Percentiles rank a stretch among this genome's conserved stretches.
Evolutionary conservation across 2,329 filamentous ascomycete genomes (phyloP).

Genomic region (Reticulascus tulasneorum): DNA sequence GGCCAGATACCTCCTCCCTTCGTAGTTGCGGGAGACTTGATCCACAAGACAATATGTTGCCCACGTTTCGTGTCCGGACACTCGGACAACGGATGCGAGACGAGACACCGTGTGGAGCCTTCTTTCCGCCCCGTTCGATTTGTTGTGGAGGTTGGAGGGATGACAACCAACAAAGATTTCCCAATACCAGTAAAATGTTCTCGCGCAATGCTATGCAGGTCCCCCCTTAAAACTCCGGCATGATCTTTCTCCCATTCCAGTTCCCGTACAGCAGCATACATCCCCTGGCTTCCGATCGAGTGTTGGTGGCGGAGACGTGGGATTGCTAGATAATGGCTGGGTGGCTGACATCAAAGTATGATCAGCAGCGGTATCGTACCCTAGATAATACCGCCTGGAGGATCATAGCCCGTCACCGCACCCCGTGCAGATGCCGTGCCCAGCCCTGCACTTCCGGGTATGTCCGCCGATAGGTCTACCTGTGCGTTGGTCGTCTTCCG

Average conservation of each 20-base stretch:
- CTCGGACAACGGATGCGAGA: constrained; percentile 10
- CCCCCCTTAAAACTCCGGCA: constrained; percentile 12
- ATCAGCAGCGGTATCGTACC: constrained; percentile 11
- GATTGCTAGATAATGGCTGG: too few relatives aligned
- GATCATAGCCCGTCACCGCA: constrained; percentile 47
- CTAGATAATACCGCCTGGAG: constrained; percentile 57
- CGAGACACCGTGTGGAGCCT: constrained; percentile 10
- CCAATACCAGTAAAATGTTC: constrained; percentile 11
- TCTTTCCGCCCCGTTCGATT: too few relatives aligned
- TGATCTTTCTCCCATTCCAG: constrained; percentile 8
- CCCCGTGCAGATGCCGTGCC: constrained; percentile 38
- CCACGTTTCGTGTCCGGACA: constrained; percentile 10
- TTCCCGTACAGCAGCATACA: constrained; percentile 5
- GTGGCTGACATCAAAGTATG: constrained; percentile 11
- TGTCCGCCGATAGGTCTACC: constrained; percentile 38
- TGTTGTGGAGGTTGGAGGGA: too few relatives aligned
- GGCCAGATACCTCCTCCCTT: constrained; percentile 3
- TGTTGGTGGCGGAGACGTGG: too few relatives aligned
- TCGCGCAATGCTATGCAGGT: constrained; percentile 15
- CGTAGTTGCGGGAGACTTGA: constrained; percentile 4
- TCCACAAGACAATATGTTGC: constrained; percentile 5
- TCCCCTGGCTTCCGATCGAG: constrained; percentile 4
- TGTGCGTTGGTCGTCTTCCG: constrained; percentile 59
- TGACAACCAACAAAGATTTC: too few relatives aligned
- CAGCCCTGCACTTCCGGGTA: constrained; percentile 52